Percentiles rank a stretch among this genome's conserved stretches.
Conservation (phyloP, 2,329 filamentous ascomycete genomes). For the Lizonia empirigonia region DNA sequence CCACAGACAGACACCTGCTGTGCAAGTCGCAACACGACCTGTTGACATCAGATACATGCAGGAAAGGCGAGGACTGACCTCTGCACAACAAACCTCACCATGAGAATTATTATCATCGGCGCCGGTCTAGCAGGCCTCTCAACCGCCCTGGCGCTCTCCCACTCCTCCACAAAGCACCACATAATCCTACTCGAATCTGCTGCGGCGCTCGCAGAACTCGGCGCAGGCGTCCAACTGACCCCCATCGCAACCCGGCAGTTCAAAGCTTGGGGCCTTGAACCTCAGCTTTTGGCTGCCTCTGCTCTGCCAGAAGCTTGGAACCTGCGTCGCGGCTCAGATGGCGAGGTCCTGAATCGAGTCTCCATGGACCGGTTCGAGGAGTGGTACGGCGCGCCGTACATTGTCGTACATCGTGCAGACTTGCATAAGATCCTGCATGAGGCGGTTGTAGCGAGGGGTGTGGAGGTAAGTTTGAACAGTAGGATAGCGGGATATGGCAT, state of each 20-base stretch:
- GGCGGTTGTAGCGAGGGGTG: constrained; percentile 17
- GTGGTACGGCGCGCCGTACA: constrained; percentile 22
- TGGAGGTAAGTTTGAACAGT: constrained; percentile 19
- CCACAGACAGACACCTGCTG: too few species aligned
- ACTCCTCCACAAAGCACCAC: constrained; percentile 1
- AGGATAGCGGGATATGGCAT: constrained; percentile 22
- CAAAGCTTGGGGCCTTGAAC: constrained; percentile 8
- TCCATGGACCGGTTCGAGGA: constrained; percentile 17
- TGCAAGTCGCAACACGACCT: too few species aligned
- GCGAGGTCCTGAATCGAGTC: constrained; percentile 11
- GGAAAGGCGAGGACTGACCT: too few species aligned
- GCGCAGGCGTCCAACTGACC: constrained; percentile 13
- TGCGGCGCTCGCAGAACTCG: constrained; percentile 6
- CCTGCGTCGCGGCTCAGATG: constrained; percentile 41
- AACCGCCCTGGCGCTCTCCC: constrained; percentile 6
- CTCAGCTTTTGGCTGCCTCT: constrained; percentile 11
- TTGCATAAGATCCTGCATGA: constrained; percentile 22
- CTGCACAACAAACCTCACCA: too few species aligned
- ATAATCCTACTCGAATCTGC: constrained; percentile 10
- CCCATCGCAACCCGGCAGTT: constrained; percentile 11
- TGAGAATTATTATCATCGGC: constrained; percentile 10
- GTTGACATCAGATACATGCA: too few species aligned
- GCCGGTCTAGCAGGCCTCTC: constrained; percentile 15
- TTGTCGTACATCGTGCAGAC: constrained; percentile 25
- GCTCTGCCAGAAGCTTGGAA: constrained; percentile 14